Conservation (phyloP, 768 basidiomycete species). For the Leccinellum albellum region DNA sequence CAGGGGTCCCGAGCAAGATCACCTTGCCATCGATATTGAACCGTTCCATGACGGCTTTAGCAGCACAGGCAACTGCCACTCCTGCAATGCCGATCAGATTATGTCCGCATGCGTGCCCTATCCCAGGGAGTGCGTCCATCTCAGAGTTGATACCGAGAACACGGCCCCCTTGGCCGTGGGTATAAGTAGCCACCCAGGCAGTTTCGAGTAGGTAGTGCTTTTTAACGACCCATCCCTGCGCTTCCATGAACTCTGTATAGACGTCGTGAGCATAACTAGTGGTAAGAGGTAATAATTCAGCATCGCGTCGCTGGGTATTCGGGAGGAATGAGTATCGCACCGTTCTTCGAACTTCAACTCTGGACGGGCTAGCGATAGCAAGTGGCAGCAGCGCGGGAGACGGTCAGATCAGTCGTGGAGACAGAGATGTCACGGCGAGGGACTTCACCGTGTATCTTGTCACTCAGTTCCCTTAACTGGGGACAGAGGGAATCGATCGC, state of each 20-base stretch:
- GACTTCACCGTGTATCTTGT: slow-evolving; percentile 64
- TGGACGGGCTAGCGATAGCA: slow-evolving; percentile 53
- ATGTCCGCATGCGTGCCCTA: slow-evolving; percentile 79
- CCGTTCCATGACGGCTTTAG: slow-evolving; percentile 59
- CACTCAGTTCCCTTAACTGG: slow-evolving; percentile 59
- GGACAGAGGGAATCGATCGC: slow-evolving; percentile 49
- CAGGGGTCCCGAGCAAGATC: slow-evolving; percentile 74
- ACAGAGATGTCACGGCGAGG: neutral
- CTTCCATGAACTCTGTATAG: slow-evolving; percentile 62
- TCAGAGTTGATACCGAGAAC: slow-evolving; percentile 72
- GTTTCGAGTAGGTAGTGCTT: slow-evolving; percentile 63
- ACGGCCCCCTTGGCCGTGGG: slow-evolving; percentile 58
- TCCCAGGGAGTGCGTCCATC: slow-evolving; percentile 60
- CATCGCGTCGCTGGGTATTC: slow-evolving; percentile 29
- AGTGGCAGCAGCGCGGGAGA: neutral
- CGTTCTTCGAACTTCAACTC: slow-evolving; percentile 66
- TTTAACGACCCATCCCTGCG: slow-evolving; percentile 62
- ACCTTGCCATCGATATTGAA: slow-evolving; percentile 38
- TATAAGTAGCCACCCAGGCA: slow-evolving; percentile 71
- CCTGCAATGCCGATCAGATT: slow-evolving; percentile 78
- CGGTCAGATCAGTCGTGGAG: slow-evolving; percentile 1
- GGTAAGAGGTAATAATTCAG: neutral
- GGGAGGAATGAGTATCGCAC: slow-evolving; percentile 21
- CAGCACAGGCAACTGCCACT: slow-evolving; percentile 66
- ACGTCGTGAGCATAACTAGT: slow-evolving; percentile 66